These are phyloP conservation scores for Xylaria cubensis DNA, from an alignment of 495 filamentous ascomycete genomes.

Conservation along the genomic window DNA sequence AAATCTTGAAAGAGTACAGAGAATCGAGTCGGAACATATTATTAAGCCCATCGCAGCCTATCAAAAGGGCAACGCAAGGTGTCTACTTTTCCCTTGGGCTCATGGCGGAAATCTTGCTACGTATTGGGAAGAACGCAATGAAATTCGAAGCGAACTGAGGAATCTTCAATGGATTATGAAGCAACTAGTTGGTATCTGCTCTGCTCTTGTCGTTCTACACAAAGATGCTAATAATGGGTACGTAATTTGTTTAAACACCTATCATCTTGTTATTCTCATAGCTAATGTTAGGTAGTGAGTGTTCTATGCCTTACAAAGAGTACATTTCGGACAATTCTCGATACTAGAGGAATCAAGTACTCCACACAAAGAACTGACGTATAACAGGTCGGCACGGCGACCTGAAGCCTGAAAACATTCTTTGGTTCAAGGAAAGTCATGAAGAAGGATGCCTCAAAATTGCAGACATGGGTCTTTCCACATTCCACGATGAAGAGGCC, in stretches of 20 bases:
- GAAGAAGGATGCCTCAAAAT: conserved; percentile 33
- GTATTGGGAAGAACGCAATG: conserved; percentile 25
- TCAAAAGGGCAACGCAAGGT: neutral
- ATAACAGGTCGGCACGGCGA: conserved; percentile 34
- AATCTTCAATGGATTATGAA: conserved; percentile 20
- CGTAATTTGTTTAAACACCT: neutral
- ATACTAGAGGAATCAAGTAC: neutral
- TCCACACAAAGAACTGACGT: neutral
- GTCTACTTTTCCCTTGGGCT: conserved; percentile 33
- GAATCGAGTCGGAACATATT: conserved; percentile 14
- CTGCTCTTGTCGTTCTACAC: conserved; percentile 32
- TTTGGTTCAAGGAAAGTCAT: conserved; percentile 14
- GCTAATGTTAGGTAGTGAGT: neutral
- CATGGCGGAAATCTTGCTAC: conserved; percentile 30
- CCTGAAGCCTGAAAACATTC: conserved; percentile 43
- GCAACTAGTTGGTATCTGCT: conserved; percentile 31
- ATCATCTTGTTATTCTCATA: neutral
- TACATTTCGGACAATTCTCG: no score
- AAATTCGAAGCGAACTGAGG: neutral
- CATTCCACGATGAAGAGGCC: conserved; percentile 30
- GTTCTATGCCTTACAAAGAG: no score
- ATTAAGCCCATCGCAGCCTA: conserved; percentile 34
- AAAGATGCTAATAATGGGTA: conserved; percentile 4
- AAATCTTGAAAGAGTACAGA: neutral
- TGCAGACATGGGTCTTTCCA: conserved; percentile 40